These are phyloP conservation scores for Obelidium mucronatum DNA, from an alignment of 192 early-diverging fungal species.

Conservation along the genomic window DNA sequence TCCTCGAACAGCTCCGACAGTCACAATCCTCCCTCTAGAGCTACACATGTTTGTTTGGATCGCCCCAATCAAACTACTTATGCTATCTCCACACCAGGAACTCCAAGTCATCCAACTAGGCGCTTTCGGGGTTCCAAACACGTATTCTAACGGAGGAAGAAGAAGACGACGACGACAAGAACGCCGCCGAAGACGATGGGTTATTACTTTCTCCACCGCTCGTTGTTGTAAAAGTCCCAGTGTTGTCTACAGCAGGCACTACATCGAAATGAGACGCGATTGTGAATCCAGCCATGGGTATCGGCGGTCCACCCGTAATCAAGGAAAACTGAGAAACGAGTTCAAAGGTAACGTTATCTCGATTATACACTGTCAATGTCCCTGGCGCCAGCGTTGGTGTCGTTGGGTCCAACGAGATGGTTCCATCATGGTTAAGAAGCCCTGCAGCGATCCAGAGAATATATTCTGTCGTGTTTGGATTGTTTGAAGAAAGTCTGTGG, in stretches of 20 bases:
- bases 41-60: slow-evolving; percentile 33
- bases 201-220: too few species aligned
- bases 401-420: slow-evolving; percentile 16
- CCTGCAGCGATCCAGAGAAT: slow-evolving; percentile 31
- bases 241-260: not conserved
- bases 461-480: not conserved
- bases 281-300: slow-evolving; percentile 28
- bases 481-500: not conserved
- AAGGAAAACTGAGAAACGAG: slow-evolving; percentile 23
- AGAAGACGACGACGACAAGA: too few species aligned
- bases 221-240: too few species aligned
- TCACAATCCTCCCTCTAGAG: slow-evolving; percentile 22
- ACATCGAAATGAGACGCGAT: slow-evolving; percentile 23
- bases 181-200: too few species aligned
- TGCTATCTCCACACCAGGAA: slow-evolving; percentile 30
- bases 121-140: not conserved
- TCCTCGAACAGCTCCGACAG: slow-evolving; percentile 23
- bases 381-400: slow-evolving; percentile 26
- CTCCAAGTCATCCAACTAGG: slow-evolving; percentile 34
- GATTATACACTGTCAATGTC: slow-evolving; percentile 1
- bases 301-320: slow-evolving; percentile 31
- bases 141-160: too few species aligned
- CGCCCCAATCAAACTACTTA: slow-evolving; percentile 25
- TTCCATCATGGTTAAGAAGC: slow-evolving; percentile 8
- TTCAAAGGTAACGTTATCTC: slow-evolving; percentile 3